Evolutionary conservation across 495 filamentous ascomycete genomes (phyloP).

Genomic region (Apodospora peruviana): DNA sequence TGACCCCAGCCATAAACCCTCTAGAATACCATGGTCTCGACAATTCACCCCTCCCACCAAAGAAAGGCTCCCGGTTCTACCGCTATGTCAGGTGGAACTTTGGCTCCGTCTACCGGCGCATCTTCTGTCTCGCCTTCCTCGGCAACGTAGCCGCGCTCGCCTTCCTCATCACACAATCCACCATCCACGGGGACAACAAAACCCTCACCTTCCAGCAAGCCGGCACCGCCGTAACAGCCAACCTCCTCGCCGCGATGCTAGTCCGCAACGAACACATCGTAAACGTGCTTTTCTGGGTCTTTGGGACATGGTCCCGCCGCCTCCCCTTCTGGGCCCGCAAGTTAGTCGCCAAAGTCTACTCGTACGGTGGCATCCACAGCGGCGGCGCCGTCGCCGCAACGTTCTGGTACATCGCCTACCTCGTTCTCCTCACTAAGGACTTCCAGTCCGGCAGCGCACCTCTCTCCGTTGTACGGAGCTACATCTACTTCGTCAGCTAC

Average conservation of each 20-base stretch:
- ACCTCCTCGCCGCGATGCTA: slow-evolving; percentile 45
- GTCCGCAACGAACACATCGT: slow-evolving; percentile 72
- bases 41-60: slow-evolving; percentile 18
- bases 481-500: slow-evolving; percentile 39
- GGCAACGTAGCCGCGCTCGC: slow-evolving; percentile 21
- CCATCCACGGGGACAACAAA: background rate
- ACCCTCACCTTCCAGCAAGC: slow-evolving; percentile 19
- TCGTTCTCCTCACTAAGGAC: slow-evolving; percentile 29
- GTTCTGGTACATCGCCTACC: slow-evolving; percentile 59
- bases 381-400: slow-evolving; percentile 63
- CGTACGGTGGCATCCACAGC: slow-evolving; percentile 72
- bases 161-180: slow-evolving; percentile 10
- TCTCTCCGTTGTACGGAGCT: slow-evolving; percentile 39
- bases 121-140: slow-evolving; percentile 29
- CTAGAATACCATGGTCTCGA: slow-evolving; percentile 12
- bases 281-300: slow-evolving; percentile 62
- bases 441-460: slow-evolving; percentile 42
- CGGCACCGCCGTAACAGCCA: slow-evolving; percentile 39
- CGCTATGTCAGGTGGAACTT: slow-evolving; percentile 30
- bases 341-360: slow-evolving; percentile 66
- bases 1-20: slow-evolving; percentile 6
- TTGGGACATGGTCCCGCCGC: slow-evolving; percentile 49
- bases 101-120: slow-evolving; percentile 30
- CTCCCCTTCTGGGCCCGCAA: slow-evolving; percentile 59
- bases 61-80: slow-evolving; percentile 23